A percentile compares a stretch with the other conserved stretches of the same genome.
Evolutionary conservation across 75 land plant species (phyloP).

Genomic region (Picea sitchensis): DNA sequence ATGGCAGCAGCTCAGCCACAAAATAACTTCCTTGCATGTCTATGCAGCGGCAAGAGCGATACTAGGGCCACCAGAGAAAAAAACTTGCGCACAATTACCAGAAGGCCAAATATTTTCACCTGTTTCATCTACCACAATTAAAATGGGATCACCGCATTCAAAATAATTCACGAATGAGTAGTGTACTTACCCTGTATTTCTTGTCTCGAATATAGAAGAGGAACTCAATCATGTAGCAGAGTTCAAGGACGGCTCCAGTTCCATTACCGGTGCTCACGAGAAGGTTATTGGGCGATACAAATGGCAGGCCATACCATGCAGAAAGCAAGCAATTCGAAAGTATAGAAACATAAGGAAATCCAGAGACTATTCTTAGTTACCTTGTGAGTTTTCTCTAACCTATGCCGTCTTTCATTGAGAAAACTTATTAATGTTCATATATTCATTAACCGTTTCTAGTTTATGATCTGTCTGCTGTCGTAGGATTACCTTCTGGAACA

Average conservation of each 20-base stretch:
- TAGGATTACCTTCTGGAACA: no score
- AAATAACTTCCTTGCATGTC: constrained; percentile 37
- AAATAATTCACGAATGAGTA: neutral
- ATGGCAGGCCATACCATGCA: constrained; percentile 68
- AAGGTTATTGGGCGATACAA: constrained; percentile 71
- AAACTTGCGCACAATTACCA: constrained; percentile 26
- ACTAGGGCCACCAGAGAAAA: constrained; percentile 36
- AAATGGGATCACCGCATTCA: neutral
- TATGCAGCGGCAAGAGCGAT: constrained; percentile 53
- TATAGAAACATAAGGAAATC: constrained; percentile 58
- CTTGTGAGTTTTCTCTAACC: no score
- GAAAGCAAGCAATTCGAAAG: constrained; percentile 63
- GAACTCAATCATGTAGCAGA: constrained; percentile 52
- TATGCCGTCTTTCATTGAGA: no score
- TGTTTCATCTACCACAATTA: neutral
- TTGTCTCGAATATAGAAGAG: constrained; percentile 35
- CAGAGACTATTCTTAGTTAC: constrained; percentile 22
- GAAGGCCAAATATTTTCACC: constrained; percentile 25
- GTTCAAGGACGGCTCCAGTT: constrained; percentile 57
- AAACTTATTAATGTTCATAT: no score
- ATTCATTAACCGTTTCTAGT: no score
- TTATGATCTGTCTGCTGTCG: no score
- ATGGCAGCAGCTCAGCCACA: constrained; percentile 64
- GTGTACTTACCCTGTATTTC: constrained; percentile 29
- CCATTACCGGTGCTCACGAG: constrained; percentile 73